These are phyloP conservation scores for Chlamydomonas reinhardtii DNA, from an alignment of 163 green algal genomes.

Conservation along the genomic window DNA sequence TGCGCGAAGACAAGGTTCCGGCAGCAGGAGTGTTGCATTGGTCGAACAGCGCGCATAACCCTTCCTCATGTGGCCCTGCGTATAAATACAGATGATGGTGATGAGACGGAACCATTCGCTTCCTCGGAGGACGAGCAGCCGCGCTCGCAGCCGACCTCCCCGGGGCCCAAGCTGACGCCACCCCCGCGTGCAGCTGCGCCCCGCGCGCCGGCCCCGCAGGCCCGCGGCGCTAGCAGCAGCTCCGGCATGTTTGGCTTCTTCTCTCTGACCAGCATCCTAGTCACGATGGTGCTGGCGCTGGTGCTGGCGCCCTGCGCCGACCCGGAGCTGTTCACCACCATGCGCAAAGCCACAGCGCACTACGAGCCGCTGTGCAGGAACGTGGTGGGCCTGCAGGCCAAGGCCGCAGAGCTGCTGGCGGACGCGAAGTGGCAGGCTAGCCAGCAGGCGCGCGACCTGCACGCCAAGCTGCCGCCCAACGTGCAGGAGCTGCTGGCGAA, in stretches of 20 bases:
- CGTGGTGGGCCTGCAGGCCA: neutral
- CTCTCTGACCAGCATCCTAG: neutral
- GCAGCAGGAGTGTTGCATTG: too few species aligned
- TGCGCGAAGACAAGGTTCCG: too few species aligned
- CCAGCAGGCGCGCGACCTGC: neutral
- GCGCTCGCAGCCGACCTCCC: neutral
- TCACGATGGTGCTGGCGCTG: neutral
- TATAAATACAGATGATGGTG: neutral
- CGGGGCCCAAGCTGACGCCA: neutral
- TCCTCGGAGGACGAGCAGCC: conserved; percentile 24
- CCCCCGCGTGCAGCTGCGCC: neutral
- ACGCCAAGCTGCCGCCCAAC: neutral
- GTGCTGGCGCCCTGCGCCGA: conserved; percentile 4
- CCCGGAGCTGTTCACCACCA: neutral
- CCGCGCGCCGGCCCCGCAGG: neutral
- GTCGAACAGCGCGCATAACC: too few species aligned
- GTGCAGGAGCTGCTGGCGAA: neutral
- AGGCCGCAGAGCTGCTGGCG: neutral
- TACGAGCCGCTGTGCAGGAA: conserved; percentile 15
- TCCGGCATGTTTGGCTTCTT: neutral
- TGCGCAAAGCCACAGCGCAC: neutral
- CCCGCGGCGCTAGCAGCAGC: neutral
- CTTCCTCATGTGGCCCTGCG: too few species aligned
- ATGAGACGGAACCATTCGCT: conserved; percentile 9
- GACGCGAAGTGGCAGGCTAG: neutral